Percentiles rank a stretch among this genome's conserved stretches.
These are phyloP conservation scores for Trifolium dubium DNA, from an alignment of 306 rosid species.

Conservation along the genomic window DNA sequence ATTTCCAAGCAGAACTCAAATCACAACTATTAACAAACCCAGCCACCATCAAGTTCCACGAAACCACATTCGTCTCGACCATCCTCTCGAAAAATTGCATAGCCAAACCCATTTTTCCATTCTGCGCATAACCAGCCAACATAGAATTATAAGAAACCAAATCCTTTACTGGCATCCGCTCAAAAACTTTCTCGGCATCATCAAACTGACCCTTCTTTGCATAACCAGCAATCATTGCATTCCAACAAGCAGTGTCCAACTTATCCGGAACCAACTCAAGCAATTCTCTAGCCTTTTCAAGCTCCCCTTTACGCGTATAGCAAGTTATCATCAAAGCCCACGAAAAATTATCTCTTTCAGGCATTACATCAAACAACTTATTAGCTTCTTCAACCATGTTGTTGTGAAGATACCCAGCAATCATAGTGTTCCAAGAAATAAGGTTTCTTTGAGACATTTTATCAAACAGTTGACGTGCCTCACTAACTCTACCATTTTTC, in stretches of 20 bases:
- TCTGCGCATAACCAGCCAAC: constrained; percentile 75
- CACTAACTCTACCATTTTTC: constrained; percentile 64
- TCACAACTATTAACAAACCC: constrained; percentile 67
- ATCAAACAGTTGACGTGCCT: constrained; percentile 75
- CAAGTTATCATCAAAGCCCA: constrained; percentile 88
- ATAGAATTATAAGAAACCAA: constrained; percentile 80
- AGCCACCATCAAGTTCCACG: constrained; percentile 82
- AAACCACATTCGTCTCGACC: constrained; percentile 67
- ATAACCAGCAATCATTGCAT: constrained; percentile 79
- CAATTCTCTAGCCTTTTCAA: constrained; percentile 72
- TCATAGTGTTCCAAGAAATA: constrained; percentile 83
- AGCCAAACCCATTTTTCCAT: constrained; percentile 67
- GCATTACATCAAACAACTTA: constrained; percentile 63
- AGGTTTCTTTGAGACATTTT: constrained; percentile 65
- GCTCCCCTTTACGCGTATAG: constrained; percentile 60
- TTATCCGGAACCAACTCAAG: constrained; percentile 69
- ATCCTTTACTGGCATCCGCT: constrained; percentile 70
- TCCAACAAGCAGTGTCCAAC: constrained; percentile 71
- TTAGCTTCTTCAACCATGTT: constrained; percentile 61
- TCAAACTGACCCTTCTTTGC: constrained; percentile 63
- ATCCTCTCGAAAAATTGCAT: constrained; percentile 64
- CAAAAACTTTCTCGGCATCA: constrained; percentile 67
- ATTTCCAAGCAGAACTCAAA: constrained; percentile 69
- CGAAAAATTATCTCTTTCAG: constrained; percentile 64
- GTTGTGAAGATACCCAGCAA: constrained; percentile 73